Base-by-base conservation (phyloP, 345 rosid genomes). In the Leavenworthia alabamica region DNA sequence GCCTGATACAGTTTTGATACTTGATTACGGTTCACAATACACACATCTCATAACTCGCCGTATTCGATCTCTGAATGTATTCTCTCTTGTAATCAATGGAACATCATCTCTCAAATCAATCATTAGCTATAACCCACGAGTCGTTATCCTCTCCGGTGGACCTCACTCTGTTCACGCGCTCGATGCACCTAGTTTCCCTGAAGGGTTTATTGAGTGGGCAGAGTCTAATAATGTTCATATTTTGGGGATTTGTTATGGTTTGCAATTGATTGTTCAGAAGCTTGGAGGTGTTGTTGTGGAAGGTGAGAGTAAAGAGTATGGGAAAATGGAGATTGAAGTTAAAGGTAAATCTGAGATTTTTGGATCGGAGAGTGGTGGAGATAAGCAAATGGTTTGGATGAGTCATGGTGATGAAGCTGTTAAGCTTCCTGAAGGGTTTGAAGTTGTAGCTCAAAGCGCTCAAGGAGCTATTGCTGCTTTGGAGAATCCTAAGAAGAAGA, bases 341-440 rank as follows among this genome's bases (percentile, higher is more conserved):
- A 79, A 64, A 45, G 61, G 68, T 15, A 74, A 45, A 53, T 45
- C 42, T 2, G 94, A 89, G 49, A 56, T 93, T 59, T 89, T 73
- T 50, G 94, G 99, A 60, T 61, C 72, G 8, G 84, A 76, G 67
- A 69, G 46, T 31, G 84, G 56, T 61, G 97, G 91, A 52, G 86
- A 93, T 28, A 78, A 47, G 66, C 90, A 89, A 76, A 80, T 79
- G 9, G 99, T 85, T 45, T 93, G 97, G 99, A 93, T 89, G 99
- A 93, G 99, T 39, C 99, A 89, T 61, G 99, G 97, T 0, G 99
- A 87, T 51, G 99, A 93, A 81, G 95, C 86, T 4, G 79, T 60
- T 2, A 49, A 62, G 39, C 65, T 93, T 67, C 97, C 97, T 14
- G 59, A 80, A 3, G 97, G 96, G 56, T 93, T 93, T 60, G 82